Conservation (phyloP, 148 eudicot species). For the Rhododendron vialii region DNA sequence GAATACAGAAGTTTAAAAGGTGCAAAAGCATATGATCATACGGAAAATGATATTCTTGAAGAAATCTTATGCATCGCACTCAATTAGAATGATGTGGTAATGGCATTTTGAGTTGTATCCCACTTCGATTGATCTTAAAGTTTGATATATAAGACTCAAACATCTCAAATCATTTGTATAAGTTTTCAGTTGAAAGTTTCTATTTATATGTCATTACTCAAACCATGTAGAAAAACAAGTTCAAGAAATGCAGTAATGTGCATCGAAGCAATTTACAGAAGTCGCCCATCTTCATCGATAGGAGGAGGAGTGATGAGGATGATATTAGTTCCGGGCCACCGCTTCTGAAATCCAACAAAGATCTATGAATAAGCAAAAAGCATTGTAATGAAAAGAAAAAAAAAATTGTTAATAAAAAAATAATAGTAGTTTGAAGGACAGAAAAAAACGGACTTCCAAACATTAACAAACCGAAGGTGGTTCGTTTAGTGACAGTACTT, state of each 20-base stretch:
- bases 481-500: background rate
- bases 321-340: constrained; percentile 51
- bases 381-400: background rate
- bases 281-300: constrained; percentile 75
- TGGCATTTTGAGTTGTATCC: background rate
- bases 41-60: background rate
- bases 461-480: background rate
- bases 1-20: background rate
- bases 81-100: background rate
- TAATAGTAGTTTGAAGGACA: background rate
- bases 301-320: constrained; percentile 85
- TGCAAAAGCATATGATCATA: background rate
- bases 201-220: background rate
- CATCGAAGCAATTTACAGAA: constrained; percentile 34
- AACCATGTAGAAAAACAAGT: background rate
- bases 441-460: background rate
- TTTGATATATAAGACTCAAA: background rate
- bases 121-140: background rate
- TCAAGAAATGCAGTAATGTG: background rate
- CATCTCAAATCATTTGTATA: background rate
- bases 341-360: constrained; percentile 41
- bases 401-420: background rate
- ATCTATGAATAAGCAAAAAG: background rate
- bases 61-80: background rate
- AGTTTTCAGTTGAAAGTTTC: background rate